Evolutionary conservation across 441 rosid genomes (phyloP).

Genomic region (Bruguiera hainesii): DNA sequence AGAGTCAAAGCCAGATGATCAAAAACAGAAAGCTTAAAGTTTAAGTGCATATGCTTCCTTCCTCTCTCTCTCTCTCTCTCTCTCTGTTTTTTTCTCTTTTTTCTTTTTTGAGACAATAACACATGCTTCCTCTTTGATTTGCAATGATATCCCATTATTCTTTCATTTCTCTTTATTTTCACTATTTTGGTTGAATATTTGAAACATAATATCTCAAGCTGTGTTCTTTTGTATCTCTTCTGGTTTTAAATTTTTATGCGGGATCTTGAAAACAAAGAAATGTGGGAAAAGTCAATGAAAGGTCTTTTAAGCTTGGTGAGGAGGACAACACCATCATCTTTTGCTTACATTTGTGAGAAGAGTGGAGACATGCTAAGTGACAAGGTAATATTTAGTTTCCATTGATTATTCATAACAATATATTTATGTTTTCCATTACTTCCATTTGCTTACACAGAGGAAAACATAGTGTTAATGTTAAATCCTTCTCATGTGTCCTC

Average conservation of each 20-base stretch:
- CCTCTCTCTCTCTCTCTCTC: too few species aligned
- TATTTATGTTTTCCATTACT: too few species aligned
- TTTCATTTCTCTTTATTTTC: neutral
- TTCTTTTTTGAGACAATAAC: too few species aligned
- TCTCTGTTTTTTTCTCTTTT: too few species aligned
- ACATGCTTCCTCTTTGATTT: neutral
- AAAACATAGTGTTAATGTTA: neutral
- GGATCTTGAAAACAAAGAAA: slow-evolving; percentile 57
- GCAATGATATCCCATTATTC: neutral
- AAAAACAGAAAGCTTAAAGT: too few species aligned
- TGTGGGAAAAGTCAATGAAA: slow-evolving; percentile 99
- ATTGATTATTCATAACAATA: neutral
- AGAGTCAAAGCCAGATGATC: too few species aligned
- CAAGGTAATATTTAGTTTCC: slow-evolving; percentile 49
- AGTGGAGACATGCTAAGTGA: slow-evolving; percentile 53
- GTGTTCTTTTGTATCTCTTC: slow-evolving; percentile 8
- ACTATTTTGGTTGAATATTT: slow-evolving; percentile 1
- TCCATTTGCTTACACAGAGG: too few species aligned
- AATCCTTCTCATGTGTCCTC: slow-evolving; percentile 2
- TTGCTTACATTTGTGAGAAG: slow-evolving; percentile 89
- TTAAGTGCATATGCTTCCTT: too few species aligned
- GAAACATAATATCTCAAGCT: neutral
- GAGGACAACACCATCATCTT: slow-evolving; percentile 82
- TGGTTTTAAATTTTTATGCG: slow-evolving; percentile 17
- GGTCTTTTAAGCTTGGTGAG: slow-evolving; percentile 78